Percentiles rank a stretch among this genome's conserved stretches.
These are phyloP conservation scores for Micromonas commoda DNA, from an alignment of 139 green algal genomes.

Conservation along the genomic window DNA sequence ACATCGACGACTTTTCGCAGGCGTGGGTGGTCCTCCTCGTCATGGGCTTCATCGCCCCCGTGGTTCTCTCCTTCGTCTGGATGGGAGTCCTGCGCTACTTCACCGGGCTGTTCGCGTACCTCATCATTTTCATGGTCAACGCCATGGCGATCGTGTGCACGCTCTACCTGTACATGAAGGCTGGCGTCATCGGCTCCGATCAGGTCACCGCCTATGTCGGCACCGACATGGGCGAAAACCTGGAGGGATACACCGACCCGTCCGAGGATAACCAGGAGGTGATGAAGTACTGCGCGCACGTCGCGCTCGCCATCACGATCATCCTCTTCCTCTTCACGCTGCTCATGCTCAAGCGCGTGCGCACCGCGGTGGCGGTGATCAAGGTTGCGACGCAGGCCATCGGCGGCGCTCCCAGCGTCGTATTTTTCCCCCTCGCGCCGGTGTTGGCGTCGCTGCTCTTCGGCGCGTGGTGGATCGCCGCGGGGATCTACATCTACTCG, in stretches of 20 bases:
- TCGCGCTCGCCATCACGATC: constrained; percentile 38
- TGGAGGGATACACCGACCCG: constrained; percentile 3
- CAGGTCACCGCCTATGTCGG: not conserved
- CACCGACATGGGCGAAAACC: not conserved
- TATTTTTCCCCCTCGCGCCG: constrained; percentile 76
- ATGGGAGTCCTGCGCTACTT: constrained; percentile 68
- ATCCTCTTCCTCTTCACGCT: constrained; percentile 60
- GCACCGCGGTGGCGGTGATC: constrained; percentile 66
- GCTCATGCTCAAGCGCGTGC: constrained; percentile 67
- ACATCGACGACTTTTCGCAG: constrained; percentile 32
- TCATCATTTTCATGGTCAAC: constrained; percentile 64
- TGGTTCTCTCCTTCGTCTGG: constrained; percentile 64
- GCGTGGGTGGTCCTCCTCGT: constrained; percentile 32
- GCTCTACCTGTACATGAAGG: constrained; percentile 57
- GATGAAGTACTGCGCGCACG: constrained; percentile 43
- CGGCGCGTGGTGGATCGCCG: constrained; percentile 68
- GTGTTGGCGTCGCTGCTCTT: constrained; percentile 54
- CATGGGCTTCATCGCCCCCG: constrained; percentile 44
- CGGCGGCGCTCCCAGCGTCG: constrained; percentile 59
- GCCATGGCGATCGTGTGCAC: constrained; percentile 47
- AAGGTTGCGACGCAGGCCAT: constrained; percentile 62
- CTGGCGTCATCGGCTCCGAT: constrained; percentile 42
- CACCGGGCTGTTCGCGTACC: constrained; percentile 67
- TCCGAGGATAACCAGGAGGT: constrained; percentile 24
- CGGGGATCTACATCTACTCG: constrained; percentile 65